Percentiles rank a stretch among this genome's conserved stretches.
Conservation (phyloP, 345 rosid genomes). For the Sonneratia caseolaris region DNA sequence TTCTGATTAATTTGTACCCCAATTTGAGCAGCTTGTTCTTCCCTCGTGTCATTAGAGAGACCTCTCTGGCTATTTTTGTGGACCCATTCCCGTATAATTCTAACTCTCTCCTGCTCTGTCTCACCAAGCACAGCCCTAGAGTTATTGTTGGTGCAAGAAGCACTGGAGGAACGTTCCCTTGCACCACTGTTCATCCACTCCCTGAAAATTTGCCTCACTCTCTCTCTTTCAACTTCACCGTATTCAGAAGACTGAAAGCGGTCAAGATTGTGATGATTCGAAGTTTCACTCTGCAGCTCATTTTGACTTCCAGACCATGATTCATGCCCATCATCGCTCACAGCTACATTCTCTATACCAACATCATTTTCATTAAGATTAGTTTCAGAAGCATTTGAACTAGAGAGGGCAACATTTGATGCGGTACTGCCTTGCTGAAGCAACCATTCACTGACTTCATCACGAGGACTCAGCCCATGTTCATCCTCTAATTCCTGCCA, state of each 20-base stretch:
- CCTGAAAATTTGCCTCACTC: slow-evolving; percentile 78
- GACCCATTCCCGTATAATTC: slow-evolving; percentile 78
- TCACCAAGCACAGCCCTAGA: slow-evolving; percentile 77
- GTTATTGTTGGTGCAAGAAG: slow-evolving; percentile 31
- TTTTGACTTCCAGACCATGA: slow-evolving; percentile 44
- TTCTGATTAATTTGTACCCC: slow-evolving; percentile 46
- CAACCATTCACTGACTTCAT: slow-evolving; percentile 39
- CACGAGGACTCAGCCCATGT: slow-evolving; percentile 59
- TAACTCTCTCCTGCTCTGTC: slow-evolving; percentile 88
- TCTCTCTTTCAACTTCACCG: slow-evolving; percentile 73
- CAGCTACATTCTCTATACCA: slow-evolving; percentile 32
- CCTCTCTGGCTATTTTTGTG: slow-evolving; percentile 65
- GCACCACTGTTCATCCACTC: slow-evolving; percentile 71
- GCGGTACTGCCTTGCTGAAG: slow-evolving; percentile 33
- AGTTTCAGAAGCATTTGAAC: slow-evolving; percentile 30
- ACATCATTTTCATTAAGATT: slow-evolving; percentile 26
- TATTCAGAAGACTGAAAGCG: slow-evolving; percentile 42
- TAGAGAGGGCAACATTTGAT: slow-evolving; percentile 24
- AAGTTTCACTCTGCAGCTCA: slow-evolving; percentile 43
- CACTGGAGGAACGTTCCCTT: slow-evolving; percentile 38
- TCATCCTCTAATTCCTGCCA: slow-evolving; percentile 93
- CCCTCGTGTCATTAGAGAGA: slow-evolving; percentile 40
- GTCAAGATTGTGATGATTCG: slow-evolving; percentile 25
- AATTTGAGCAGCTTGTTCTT: slow-evolving; percentile 47
- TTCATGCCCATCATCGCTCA: slow-evolving; percentile 43